Base-by-base conservation (phyloP, 495 filamentous ascomycete genomes). In the Aeminium ludgeri region DNA sequence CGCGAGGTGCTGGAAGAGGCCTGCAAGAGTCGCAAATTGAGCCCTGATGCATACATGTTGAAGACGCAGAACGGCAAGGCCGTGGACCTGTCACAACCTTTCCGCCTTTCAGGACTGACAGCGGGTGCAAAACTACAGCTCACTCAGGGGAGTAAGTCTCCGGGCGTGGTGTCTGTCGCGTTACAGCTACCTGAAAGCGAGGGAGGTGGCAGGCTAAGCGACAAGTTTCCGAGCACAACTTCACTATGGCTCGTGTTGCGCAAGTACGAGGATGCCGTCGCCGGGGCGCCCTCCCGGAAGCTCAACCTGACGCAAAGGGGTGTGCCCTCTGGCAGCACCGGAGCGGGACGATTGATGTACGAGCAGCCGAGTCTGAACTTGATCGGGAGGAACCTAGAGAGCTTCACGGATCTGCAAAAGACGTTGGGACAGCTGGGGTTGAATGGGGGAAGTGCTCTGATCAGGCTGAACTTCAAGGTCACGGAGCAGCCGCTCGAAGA, bases 51-150 rank as follows among this genome's bases (percentile, higher is more conserved):
- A 40, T 85, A 85, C 64, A 69, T 73, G 17, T 63, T 97, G 13
- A 95, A 89, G 81, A 85, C 81, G 50, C 66, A 86, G 50, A 86
- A 82, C 55, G 76, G 81, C 50, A 91, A 86, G 54, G 66, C 73
- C 20, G 59, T 97, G 10, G 84, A 95, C 54, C 68, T 96, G 7
- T 86, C 85, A 10, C 70, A 79, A 13, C 75, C 78, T 27, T 80
- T 82, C 58, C 79, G 87, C n/a, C 78, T 87, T 25, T 82, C 86
- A 1, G 86, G 86, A 40, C 74, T 97, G 10, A 66, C 67, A 5
- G 71, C 83, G 12, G 89, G 89, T 20, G 86, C 89, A 19, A 93
- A 91, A 50, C 70, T 97, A 16, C 86, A 97, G 50, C 79, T 96
- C 34, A 77, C 93, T n/a, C 73, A 78, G 45, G 69, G 74, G 39